A percentile compares a stretch with the other conserved stretches of the same genome.
Evolutionary conservation across 1,284 basidiomycete genomes (phyloP).

Genomic region (Clitocybe nebularis): DNA sequence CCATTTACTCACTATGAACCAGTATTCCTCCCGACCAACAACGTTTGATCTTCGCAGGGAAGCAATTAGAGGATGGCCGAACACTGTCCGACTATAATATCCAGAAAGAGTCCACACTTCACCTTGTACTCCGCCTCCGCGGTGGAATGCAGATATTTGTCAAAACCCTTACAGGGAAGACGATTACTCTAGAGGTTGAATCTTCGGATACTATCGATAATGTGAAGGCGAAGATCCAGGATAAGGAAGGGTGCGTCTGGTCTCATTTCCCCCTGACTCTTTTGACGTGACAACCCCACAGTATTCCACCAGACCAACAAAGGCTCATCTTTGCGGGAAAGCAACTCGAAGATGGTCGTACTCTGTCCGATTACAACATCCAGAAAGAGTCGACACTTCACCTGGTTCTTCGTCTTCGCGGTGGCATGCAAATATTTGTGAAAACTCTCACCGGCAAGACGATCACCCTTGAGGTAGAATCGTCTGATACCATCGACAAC

Average conservation of each 20-base stretch:
- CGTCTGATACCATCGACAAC: conserved; percentile 87
- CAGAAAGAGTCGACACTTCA: conserved; percentile 82
- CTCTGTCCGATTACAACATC: conserved; percentile 82
- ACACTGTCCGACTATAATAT: conserved; percentile 36
- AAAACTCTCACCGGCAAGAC: conserved; percentile 90
- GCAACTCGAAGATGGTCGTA: conserved; percentile 80
- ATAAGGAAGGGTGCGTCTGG: conserved; percentile 50
- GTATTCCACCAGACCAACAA: conserved; percentile 52
- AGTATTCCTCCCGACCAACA: conserved; percentile 36
- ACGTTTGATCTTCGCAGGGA: conserved; percentile 35
- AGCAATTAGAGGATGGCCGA: conserved; percentile 35
- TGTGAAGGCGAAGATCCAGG: conserved; percentile 77
- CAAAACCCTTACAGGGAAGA: conserved; percentile 90
- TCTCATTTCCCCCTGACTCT: neutral
- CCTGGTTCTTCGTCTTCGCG: conserved; percentile 81
- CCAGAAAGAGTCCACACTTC: conserved; percentile 37
- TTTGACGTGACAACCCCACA: neutral
- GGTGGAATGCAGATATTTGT: conserved; percentile 93
- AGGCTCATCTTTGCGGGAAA: conserved; percentile 88
- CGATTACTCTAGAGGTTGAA: conserved; percentile 90
- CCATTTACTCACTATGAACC: conserved; percentile 1
- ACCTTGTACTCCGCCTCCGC: conserved; percentile 70
- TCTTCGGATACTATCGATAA: conserved; percentile 89
- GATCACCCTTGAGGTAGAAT: conserved; percentile 91
- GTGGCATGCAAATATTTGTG: conserved; percentile 88